Evolutionary conservation across 2,329 filamentous ascomycete genomes (phyloP).

Genomic region (Ilyonectria robusta): DNA sequence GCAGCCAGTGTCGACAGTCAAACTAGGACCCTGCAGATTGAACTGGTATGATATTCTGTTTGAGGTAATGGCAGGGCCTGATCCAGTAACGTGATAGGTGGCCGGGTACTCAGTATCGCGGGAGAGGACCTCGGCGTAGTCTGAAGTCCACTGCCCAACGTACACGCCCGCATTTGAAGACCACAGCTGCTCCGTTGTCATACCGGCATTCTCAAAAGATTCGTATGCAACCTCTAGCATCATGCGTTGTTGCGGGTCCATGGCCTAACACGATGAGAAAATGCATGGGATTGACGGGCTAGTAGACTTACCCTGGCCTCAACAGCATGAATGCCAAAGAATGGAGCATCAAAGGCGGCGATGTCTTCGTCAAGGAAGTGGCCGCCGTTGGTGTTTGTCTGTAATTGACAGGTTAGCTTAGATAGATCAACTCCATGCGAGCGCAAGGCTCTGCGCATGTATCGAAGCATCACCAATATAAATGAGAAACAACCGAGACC

Average conservation of each 20-base stretch:
- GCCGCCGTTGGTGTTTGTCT: conserved; percentile 40
- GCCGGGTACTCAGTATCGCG: conserved; percentile 58
- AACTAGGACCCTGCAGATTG: conserved; percentile 61
- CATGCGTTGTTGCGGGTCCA: conserved; percentile 49
- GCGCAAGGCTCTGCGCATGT: background rate
- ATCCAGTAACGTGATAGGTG: conserved; percentile 63
- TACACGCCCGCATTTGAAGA: conserved; percentile 49
- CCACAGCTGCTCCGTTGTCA: conserved; percentile 47
- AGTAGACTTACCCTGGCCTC: conserved; percentile 33
- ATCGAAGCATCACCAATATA: background rate
- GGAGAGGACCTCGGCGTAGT: conserved; percentile 42
- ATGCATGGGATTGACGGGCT: background rate
- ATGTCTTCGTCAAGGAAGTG: conserved; percentile 49
- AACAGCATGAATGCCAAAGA: conserved; percentile 42
- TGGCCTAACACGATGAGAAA: conserved; percentile 28
- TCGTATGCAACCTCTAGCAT: conserved; percentile 48
- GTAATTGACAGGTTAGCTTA: background rate
- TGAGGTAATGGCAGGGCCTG: conserved; percentile 58
- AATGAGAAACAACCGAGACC: background rate
- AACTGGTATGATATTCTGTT: conserved; percentile 65
- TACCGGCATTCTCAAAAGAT: conserved; percentile 51
- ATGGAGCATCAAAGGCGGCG: conserved; percentile 43
- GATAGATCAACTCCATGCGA: conserved; percentile 1
- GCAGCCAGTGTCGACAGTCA: conserved; percentile 67
- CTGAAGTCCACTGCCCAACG: conserved; percentile 45